Base-by-base conservation (phyloP, 2,329 filamentous ascomycete species). In the Ceratocystis variospora region DNA sequence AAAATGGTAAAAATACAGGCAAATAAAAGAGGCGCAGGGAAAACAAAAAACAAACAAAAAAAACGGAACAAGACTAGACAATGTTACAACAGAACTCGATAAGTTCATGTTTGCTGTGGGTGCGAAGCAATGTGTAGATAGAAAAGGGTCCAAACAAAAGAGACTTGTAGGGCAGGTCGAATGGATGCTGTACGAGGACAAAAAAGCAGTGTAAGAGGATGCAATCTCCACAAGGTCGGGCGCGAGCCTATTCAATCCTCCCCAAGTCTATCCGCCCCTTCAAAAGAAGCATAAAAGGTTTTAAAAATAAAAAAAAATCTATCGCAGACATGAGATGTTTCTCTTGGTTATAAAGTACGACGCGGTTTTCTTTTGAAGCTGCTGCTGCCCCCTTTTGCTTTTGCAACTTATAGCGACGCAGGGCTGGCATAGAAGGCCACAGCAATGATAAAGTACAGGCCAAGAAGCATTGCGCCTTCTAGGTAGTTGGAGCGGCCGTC, bases 401-500 rank as follows among this genome's bases (percentile, higher is more conserved):
- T 6, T 8, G 19, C 15, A 15, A 31, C 44, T 46, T 63, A 65
- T 73, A 75, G 50, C 62, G 63, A 61, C 44, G 63, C 0, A 6
- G 82, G 82, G 15, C 79, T 82, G 66, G 80, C 81, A 71, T 80
- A 85, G 72, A 85, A 85, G 17, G 83, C 82, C 44, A 85, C 74
- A 3, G 83, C 83, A 68, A 85, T 85, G 70, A 85, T 85, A 61
- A 80, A 71, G 72, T 85, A 85, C 17, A 85, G 76, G 62, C 76
- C 76, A 66, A 78, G 72, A 61, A 78, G 72, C 83, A 93, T 88
- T 61, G 87, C 87, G 57, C 89, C 89, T 74, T 93, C 89, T 25
- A 93, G 82, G 71, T 93, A 93, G 75, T 93, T 94, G 15, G 86
- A 89, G 75, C 88, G 89, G 72, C 89, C 89, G 72, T 93, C 89